Base-by-base conservation (phyloP, 257 asterid genomes). In the Ophiorrhiza pumila region DNA sequence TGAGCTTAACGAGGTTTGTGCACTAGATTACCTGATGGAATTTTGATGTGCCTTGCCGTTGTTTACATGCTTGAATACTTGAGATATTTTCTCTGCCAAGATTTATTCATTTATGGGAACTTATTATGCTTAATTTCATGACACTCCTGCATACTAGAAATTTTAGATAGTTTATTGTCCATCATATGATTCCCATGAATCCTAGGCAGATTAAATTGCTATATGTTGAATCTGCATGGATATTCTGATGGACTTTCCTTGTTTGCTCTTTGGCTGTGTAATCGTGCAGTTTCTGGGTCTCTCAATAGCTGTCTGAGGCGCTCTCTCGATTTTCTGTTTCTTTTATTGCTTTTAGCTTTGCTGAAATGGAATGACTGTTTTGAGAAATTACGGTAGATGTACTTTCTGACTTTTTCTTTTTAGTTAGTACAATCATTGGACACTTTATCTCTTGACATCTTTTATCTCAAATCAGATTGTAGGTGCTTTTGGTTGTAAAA, bases 1-100 rank as follows among this genome's bases (percentile, higher is more conserved):
- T 66, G 93, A 83, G 72, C 91, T 90, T 73, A 87, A 71, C 25
- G 96, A 88, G 97, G 97, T 88, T 73, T 80, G 90, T 83, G 17
- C 42, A 20, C 39, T 55, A 25, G 5, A 66, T 11, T 74, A 31
- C 49, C 12, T 39, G 31, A 65, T 27, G 11, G 32, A 59, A 41
- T 74, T 39, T 31, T 57, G 25, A 43, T 52, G 27, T 69, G 13
- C 29, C 4, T 35, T 55, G 58, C 34, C 3, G 61, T 71, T 43
- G 49, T 53, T 52, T 64, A 14, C 29, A 39, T 37, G 27, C 31
- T 41, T 22, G n/a, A 23, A 22, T 45, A 11, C 17, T 22, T 41
- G 18, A 56, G 71, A 22, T 22, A 31, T 17, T 15, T 59, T 66
- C 2, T 8, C 9, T 41, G 22, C 63, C 62, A 20, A 4, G n/a